phyloP scores from a whole-genome alignment of 257 asterid genomes.

The Solanum peruvianum region DNA sequence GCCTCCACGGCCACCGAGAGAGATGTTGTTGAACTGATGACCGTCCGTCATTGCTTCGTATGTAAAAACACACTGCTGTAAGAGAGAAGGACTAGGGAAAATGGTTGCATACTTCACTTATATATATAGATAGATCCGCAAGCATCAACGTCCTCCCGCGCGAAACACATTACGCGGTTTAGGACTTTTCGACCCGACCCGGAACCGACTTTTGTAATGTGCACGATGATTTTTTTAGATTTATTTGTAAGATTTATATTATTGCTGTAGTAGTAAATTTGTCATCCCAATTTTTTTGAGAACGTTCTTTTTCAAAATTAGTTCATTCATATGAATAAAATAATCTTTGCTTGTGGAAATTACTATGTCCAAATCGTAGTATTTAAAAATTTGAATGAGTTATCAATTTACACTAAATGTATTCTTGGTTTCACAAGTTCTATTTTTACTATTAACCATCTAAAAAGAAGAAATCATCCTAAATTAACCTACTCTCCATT shows the following conservation, averaged over 20 bases:
- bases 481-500: neutral
- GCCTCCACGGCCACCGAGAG: slow-evolving; percentile 93
- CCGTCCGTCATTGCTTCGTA: slow-evolving; percentile 65
- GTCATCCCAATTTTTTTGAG: neutral
- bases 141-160: neutral
- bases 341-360: neutral
- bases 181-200: neutral
- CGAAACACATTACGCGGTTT: neutral
- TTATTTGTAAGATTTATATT: neutral
- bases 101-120: neutral
- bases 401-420: neutral
- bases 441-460: neutral
- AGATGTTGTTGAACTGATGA: slow-evolving; percentile 59
- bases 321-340: neutral
- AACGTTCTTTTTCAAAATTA: neutral
- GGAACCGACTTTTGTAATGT: neutral
- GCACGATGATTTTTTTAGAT: neutral
- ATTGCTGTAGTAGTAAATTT: neutral
- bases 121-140: neutral
- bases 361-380: neutral
- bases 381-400: no score
- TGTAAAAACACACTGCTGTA: neutral
- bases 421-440: neutral
- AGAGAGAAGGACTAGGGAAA: neutral
- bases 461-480: no score